Conservation (phyloP, 2,329 filamentous ascomycete species). For the Fusarium anguioides region DNA sequence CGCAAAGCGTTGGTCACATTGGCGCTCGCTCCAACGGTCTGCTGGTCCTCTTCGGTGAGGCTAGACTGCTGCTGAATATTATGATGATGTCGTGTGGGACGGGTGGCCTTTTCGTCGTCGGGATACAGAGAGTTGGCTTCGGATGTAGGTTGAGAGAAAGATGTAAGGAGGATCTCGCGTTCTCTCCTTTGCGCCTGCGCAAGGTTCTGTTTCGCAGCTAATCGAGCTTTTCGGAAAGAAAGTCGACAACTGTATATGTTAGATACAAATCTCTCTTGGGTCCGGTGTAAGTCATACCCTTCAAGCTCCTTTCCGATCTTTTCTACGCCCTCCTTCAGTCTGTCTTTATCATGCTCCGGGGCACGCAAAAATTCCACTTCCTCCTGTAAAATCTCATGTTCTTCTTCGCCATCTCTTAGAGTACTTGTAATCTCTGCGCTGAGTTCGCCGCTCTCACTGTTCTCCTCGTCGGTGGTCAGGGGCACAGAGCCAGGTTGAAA, state of each 20-base stretch:
- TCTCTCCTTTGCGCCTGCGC: slow-evolving; percentile 80
- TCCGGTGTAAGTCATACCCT: slow-evolving; percentile 59
- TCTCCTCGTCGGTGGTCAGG: slow-evolving; percentile 60
- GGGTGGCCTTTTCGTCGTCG: slow-evolving; percentile 40
- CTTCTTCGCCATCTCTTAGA: slow-evolving; percentile 82
- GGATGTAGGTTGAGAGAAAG: slow-evolving; percentile 61
- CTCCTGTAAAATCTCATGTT: slow-evolving; percentile 82
- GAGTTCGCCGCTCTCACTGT: slow-evolving; percentile 74
- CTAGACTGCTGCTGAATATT: slow-evolving; percentile 48
- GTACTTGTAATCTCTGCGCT: slow-evolving; percentile 82
- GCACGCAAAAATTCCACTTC: slow-evolving; percentile 77
- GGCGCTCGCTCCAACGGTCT: slow-evolving; percentile 77
- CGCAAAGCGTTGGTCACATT: slow-evolving; percentile 88
- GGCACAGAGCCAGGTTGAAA: slow-evolving; percentile 69
- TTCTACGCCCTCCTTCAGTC: slow-evolving; percentile 73
- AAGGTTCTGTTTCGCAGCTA: slow-evolving; percentile 80
- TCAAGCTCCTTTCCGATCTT: slow-evolving; percentile 77
- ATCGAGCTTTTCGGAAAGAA: slow-evolving; percentile 83
- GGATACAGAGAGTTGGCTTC: slow-evolving; percentile 48
- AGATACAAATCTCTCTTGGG: not conserved
- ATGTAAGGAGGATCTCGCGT: slow-evolving; percentile 78
- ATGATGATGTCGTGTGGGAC: slow-evolving; percentile 43
- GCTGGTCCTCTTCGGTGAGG: slow-evolving; percentile 74
- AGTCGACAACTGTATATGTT: slow-evolving; percentile 62
- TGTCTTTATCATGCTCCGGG: slow-evolving; percentile 68